Evolutionary conservation across 2,329 filamentous ascomycete genomes (phyloP).

Genomic region (Phyllosticta capitalensis): DNA sequence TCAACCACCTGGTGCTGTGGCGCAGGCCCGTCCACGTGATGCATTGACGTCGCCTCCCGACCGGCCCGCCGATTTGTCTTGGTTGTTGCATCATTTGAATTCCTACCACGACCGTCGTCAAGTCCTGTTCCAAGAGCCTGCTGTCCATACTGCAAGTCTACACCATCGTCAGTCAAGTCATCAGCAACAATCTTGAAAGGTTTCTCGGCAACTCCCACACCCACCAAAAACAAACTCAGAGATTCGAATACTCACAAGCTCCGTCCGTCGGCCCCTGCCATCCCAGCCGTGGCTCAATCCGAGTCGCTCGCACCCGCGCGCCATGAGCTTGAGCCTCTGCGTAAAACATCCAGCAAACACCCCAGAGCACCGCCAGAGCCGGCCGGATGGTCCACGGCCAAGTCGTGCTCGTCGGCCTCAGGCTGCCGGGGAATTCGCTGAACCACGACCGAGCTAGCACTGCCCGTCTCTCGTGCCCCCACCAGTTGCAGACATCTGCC

Average conservation of each 20-base stretch:
- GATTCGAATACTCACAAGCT: constrained; percentile 3
- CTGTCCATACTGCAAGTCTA: constrained; percentile 7
- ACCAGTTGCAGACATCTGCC: not conserved
- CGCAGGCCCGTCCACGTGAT: not conserved
- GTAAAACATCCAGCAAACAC: constrained; percentile 35
- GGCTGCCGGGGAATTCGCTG: constrained; percentile 26
- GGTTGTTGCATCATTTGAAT: constrained; percentile 1
- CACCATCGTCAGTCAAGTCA: not conserved
- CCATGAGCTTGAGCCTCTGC: not conserved
- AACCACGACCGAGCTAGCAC: constrained; percentile 26
- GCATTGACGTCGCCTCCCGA: not conserved
- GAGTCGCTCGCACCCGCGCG: constrained; percentile 1
- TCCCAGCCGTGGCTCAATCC: not conserved
- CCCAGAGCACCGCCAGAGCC: constrained; percentile 35
- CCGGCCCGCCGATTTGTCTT: not conserved
- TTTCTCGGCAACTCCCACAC: not conserved
- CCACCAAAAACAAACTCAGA: not conserved
- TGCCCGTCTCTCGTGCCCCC: not conserved
- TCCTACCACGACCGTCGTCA: not conserved
- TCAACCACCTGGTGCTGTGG: not conserved
- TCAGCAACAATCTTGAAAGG: too few species aligned
- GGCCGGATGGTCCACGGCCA: constrained; percentile 38
- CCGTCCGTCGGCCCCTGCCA: constrained; percentile 3
- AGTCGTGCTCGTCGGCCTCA: constrained; percentile 29
- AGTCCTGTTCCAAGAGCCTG: constrained; percentile 3